phyloP scores from a whole-genome alignment of 495 filamentous ascomycete species.

The Penicillium chermesinum region DNA sequence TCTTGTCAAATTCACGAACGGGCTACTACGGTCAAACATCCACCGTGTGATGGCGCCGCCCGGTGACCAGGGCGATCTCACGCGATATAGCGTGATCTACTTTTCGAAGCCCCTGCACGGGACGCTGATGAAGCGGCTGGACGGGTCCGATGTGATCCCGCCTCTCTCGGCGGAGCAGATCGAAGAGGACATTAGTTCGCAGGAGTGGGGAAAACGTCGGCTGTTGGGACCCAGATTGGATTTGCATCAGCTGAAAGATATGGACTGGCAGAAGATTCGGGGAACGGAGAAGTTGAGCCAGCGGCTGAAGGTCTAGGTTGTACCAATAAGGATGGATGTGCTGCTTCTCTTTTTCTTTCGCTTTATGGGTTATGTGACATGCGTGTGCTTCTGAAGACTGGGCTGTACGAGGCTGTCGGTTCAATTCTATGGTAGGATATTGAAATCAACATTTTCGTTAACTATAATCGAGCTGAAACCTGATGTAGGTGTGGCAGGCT shows the following conservation, averaged over 20 bases:
- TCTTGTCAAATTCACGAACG: conserved; percentile 34
- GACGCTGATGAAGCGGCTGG: conserved; percentile 15
- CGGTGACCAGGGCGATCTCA: conserved; percentile 26
- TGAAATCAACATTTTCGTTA: no score
- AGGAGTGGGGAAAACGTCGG: neutral
- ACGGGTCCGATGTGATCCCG: conserved; percentile 4
- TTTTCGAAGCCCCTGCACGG: conserved; percentile 22
- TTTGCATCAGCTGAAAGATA: neutral
- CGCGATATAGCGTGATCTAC: conserved; percentile 29
- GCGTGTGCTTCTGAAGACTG: no score
- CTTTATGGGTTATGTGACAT: no score
- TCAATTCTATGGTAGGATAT: no score
- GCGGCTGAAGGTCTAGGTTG: neutral
- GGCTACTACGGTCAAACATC: conserved; percentile 26
- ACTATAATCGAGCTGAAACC: no score
- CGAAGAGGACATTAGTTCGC: neutral
- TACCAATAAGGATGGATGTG: no score
- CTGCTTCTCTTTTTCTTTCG: no score
- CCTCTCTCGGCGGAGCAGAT: neutral
- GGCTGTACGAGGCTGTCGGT: no score
- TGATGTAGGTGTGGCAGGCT: no score
- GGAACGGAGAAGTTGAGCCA: neutral
- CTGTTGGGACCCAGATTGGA: neutral
- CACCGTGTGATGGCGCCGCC: conserved; percentile 36
- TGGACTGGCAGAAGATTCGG: neutral